phyloP scores from a whole-genome alignment of 805 yeast genomes.

The Candida insectorum region DNA sequence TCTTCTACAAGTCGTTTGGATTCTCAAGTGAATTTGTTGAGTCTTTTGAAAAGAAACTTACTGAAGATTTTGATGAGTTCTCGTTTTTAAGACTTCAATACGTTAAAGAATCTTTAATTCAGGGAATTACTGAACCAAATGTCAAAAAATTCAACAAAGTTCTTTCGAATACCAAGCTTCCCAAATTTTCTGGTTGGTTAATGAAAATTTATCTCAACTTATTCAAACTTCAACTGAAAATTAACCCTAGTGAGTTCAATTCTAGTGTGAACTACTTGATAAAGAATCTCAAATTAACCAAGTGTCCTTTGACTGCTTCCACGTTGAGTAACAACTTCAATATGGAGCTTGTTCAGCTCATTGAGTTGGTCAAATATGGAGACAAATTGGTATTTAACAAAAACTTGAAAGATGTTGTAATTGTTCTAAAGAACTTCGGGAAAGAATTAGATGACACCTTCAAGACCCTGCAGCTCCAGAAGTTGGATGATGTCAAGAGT shows the following conservation, averaged over 20 bases:
- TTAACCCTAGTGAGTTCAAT: conserved; percentile 19
- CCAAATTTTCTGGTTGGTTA: conserved; percentile 22
- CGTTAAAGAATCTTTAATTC: conserved; percentile 16
- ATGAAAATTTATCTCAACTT: conserved; percentile 24
- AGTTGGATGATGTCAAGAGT: conserved; percentile 9
- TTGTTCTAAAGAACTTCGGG: conserved; percentile 8
- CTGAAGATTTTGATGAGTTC: conserved; percentile 6
- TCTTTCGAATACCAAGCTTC: conserved; percentile 12
- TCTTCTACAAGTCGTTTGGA: conserved; percentile 51
- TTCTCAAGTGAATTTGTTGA: conserved; percentile 6
- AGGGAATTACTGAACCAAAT: conserved; percentile 21
- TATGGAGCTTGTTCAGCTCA: conserved; percentile 14
- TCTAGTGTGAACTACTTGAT: conserved; percentile 23
- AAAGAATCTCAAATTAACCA: conserved; percentile 29
- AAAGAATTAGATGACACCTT: conserved; percentile 1
- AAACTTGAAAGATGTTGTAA: conserved; percentile 4
- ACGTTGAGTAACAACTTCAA: conserved; percentile 17
- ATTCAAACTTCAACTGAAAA: conserved; percentile 16
- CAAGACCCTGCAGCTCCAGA: conserved; percentile 10
- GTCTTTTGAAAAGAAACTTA: conserved; percentile 16
- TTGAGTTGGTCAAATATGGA: conserved; percentile 8
- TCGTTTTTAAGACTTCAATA: conserved; percentile 33
- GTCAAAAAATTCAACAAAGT: conserved; percentile 24
- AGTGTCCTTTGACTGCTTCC: conserved; percentile 17
- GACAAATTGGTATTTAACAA: conserved; percentile 10